phyloP scores from a whole-genome alignment of 345 rosid genomes.

The Pugionium cornutum region DNA sequence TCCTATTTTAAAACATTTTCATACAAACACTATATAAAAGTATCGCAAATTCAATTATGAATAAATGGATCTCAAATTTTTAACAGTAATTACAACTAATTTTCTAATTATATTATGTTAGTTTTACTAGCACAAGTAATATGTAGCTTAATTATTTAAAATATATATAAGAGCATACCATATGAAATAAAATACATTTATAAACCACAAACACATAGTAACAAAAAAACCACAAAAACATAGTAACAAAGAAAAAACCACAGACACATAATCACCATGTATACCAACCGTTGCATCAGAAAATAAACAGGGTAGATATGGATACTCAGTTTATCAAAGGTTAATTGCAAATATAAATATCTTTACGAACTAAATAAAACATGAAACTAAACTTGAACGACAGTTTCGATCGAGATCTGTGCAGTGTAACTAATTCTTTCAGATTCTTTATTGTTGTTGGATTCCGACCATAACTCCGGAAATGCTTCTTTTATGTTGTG shows the following conservation, averaged over 20 bases:
- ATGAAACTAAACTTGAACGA: constrained; percentile 51
- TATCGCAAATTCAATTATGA: too few species aligned
- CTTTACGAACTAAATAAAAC: neutral
- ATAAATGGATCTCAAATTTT: too few species aligned
- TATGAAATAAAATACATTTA: too few species aligned
- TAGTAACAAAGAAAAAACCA: neutral
- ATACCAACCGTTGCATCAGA: neutral
- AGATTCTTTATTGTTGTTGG: constrained; percentile 42
- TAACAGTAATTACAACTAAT: too few species aligned
- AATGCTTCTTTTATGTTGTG: constrained; percentile 79
- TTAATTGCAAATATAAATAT: neutral
- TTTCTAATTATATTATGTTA: too few species aligned
- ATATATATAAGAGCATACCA: too few species aligned
- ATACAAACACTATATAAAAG: too few species aligned
- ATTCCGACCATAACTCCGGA: constrained; percentile 67
- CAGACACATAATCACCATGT: neutral
- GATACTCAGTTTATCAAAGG: neutral
- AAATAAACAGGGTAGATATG: neutral
- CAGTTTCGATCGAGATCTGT: constrained; percentile 53
- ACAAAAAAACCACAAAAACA: too few species aligned
- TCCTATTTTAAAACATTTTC: too few species aligned
- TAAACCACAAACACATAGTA: too few species aligned
- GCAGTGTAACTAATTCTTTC: constrained; percentile 42
- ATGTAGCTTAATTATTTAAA: too few species aligned
- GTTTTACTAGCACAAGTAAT: too few species aligned